Evolutionary conservation across 768 basidiomycete genomes (phyloP).

Genomic region (Steccherinum ochraceum): DNA sequence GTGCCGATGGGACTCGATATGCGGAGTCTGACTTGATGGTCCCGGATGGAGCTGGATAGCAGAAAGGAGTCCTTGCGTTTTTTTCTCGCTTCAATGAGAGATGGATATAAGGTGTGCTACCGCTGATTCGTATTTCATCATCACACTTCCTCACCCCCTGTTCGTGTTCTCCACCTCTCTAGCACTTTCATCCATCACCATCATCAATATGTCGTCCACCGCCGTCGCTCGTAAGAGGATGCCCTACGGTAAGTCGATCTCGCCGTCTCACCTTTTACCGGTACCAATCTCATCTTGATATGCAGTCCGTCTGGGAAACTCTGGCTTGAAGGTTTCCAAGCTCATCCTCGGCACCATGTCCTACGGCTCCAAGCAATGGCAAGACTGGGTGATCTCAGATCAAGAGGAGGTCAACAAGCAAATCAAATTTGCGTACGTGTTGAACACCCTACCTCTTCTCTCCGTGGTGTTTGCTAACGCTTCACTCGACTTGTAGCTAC

Average conservation of each 20-base stretch:
- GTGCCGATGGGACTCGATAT: too few species aligned
- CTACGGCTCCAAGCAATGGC: conserved; percentile 25
- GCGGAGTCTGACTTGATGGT: too few species aligned
- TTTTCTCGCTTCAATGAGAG: too few species aligned
- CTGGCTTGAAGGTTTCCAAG: conserved; percentile 32
- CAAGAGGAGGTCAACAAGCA: conserved; percentile 28
- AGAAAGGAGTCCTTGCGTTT: too few species aligned
- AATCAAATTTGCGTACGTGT: conserved; percentile 31
- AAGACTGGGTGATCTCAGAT: conserved; percentile 31
- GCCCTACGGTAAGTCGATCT: not conserved
- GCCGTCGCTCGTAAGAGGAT: not conserved
- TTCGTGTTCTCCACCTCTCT: too few species aligned
- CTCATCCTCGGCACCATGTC: conserved; percentile 31
- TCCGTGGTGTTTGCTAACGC: conserved; percentile 7
- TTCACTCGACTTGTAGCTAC: conserved; percentile 17
- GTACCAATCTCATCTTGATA: not conserved
- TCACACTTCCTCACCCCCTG: too few species aligned
- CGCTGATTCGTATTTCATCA: too few species aligned
- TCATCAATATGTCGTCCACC: too few species aligned
- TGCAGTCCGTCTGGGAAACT: conserved; percentile 31
- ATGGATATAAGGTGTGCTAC: too few species aligned
- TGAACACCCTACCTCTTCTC: not conserved
- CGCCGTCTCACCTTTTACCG: not conserved
- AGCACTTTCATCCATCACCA: too few species aligned
- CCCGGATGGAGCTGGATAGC: too few species aligned